These are phyloP conservation scores for Suillus subalutaceus DNA, from an alignment of 768 basidiomycete genomes.

Conservation along the genomic window DNA sequence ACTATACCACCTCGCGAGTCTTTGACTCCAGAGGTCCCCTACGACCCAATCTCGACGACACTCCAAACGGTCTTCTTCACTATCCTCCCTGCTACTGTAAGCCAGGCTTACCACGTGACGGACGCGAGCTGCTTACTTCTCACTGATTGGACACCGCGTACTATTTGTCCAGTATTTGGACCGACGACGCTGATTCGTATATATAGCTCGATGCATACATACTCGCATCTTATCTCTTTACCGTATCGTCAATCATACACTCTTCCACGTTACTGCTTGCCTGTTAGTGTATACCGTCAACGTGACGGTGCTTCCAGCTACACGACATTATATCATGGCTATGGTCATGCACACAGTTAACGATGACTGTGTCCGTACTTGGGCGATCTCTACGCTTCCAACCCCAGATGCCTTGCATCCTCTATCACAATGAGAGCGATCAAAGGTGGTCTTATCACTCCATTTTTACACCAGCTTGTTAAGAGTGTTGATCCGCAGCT, in stretches of 20 bases:
- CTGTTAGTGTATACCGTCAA: too few relatives aligned
- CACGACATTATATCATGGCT: not conserved
- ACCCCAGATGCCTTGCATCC: conserved; percentile 21
- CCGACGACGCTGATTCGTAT: too few relatives aligned
- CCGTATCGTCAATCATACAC: too few relatives aligned
- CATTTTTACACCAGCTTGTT: conserved; percentile 50
- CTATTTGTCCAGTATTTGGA: too few relatives aligned
- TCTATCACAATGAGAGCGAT: conserved; percentile 61
- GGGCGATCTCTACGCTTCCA: conserved; percentile 53
- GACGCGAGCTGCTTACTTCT: too few relatives aligned
- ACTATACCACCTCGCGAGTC: not conserved
- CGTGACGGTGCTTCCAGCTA: too few relatives aligned
- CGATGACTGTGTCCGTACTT: conserved; percentile 66
- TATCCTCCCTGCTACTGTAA: not conserved
- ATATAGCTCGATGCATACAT: too few relatives aligned
- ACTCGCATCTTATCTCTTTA: too few relatives aligned
- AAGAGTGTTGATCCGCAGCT: conserved; percentile 15
- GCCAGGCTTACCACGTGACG: too few relatives aligned
- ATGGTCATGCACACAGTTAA: conserved; percentile 36
- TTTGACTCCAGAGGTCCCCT: not conserved
- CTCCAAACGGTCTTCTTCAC: not conserved
- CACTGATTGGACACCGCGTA: too few relatives aligned
- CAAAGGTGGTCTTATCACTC: conserved; percentile 54
- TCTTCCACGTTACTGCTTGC: too few relatives aligned
- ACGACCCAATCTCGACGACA: not conserved